Conservation (phyloP, 2,329 filamentous ascomycete genomes). For the Fusarium sp. region DNA sequence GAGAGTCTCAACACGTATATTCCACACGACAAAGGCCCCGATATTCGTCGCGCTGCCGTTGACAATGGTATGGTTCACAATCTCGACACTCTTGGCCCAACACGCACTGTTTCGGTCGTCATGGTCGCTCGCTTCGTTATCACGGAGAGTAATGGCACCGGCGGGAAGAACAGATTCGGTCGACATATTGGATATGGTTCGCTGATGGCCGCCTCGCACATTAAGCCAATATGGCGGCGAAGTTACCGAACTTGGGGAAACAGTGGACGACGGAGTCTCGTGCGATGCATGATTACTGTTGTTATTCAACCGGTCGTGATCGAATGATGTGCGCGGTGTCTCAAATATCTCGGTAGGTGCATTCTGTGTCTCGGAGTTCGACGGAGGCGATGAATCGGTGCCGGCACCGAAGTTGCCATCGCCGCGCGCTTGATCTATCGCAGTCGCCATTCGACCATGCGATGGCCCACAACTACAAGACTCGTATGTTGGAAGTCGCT, state of each 20-base stretch:
- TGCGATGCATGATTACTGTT: conserved; percentile 30
- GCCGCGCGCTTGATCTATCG: conserved; percentile 48
- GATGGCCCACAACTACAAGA: conserved; percentile 20
- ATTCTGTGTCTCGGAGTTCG: conserved; percentile 40
- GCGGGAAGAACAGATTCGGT: conserved; percentile 64
- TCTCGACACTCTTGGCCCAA: conserved; percentile 75
- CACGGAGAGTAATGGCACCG: conserved; percentile 73
- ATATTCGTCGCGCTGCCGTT: conserved; percentile 71
- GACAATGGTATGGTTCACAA: conserved; percentile 71
- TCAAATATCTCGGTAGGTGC: conserved; percentile 44
- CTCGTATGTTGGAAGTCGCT: conserved; percentile 4
- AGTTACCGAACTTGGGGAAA: conserved; percentile 52
- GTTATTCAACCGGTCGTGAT: conserved; percentile 33
- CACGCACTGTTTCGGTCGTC: conserved; percentile 70
- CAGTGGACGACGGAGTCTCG: conserved; percentile 44
- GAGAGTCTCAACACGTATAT: conserved; percentile 88
- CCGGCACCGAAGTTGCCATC: conserved; percentile 41
- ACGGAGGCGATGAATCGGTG: conserved; percentile 28
- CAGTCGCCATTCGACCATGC: conserved; percentile 56
- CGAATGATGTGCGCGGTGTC: conserved; percentile 50
- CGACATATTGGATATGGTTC: conserved; percentile 62
- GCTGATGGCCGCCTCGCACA: conserved; percentile 53
- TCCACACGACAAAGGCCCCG: conserved; percentile 97
- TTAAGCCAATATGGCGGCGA: conserved; percentile 64
- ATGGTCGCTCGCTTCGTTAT: conserved; percentile 71